These are phyloP conservation scores for Zizania palustris DNA, from an alignment of 202 grass and related monocot genomes.

Conservation along the genomic window DNA sequence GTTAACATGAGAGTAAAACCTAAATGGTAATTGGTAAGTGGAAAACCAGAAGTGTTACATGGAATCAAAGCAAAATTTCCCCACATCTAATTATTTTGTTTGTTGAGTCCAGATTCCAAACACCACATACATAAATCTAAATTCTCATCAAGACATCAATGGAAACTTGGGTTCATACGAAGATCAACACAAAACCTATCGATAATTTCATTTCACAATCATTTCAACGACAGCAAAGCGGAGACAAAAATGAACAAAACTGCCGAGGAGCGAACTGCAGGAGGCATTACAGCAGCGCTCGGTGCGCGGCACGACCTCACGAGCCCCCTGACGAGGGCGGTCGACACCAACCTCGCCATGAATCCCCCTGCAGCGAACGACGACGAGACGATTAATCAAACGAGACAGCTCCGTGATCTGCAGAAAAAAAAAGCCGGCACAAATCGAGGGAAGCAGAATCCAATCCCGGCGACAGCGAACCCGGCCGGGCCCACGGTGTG, in stretches of 20 bases:
- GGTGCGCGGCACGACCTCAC: constrained; percentile 40
- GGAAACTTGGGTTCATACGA: no score
- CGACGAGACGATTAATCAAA: background rate
- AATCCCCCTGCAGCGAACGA: constrained; percentile 34
- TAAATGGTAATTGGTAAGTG: no score
- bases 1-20: no score
- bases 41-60: no score
- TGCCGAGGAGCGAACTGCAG: background rate
- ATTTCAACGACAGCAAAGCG: background rate
- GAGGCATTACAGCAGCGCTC: constrained; percentile 28
- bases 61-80: no score
- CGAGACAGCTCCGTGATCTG: background rate
- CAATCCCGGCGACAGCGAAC: no score
- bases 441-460: background rate
- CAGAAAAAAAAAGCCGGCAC: background rate
- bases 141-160: no score
- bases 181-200: background rate
- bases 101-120: background rate
- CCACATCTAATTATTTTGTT: no score
- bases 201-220: no score
- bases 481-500: no score
- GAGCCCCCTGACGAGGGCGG: constrained; percentile 43
- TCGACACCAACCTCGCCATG: constrained; percentile 54
- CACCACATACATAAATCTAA: background rate
- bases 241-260: background rate